A percentile compares a stretch with the other conserved stretches of the same genome.
phyloP scores from a whole-genome alignment of 1,139 yeast genomes.

The Protomyces inouyei region DNA sequence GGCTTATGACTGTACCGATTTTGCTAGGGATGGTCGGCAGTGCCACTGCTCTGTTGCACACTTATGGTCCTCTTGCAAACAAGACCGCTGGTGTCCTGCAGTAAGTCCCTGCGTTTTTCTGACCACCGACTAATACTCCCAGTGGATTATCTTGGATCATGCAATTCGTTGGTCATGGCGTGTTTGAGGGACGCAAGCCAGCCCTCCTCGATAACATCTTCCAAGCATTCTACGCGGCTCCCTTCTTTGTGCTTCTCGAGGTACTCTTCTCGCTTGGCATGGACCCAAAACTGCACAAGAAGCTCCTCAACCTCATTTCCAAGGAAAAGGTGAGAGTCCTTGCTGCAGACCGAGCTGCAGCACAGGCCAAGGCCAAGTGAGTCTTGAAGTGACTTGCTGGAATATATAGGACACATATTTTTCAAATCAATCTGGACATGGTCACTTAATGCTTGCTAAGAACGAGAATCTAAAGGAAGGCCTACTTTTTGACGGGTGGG shows the following conservation, averaged over 20 bases:
- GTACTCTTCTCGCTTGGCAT: constrained; percentile 60
- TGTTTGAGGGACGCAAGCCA: constrained; percentile 77
- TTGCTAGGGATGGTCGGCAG: constrained; percentile 37
- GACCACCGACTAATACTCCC: constrained; percentile 40
- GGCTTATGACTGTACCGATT: constrained; percentile 44
- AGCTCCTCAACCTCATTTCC: background rate
- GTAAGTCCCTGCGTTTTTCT: constrained; percentile 36
- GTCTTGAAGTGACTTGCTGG: too few species aligned
- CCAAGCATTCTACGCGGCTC: constrained; percentile 86
- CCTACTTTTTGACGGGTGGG: constrained; percentile 24
- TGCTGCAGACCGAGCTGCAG: background rate
- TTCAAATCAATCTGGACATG: too few species aligned
- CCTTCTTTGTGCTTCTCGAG: constrained; percentile 81
- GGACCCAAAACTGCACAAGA: background rate
- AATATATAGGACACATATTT: too few species aligned
- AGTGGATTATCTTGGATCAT: constrained; percentile 59
- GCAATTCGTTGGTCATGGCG: constrained; percentile 88
- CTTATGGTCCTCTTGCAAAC: constrained; percentile 36
- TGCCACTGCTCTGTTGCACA: constrained; percentile 33
- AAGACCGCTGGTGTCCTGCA: constrained; percentile 27
- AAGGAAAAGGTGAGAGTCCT: background rate
- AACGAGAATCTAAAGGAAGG: background rate
- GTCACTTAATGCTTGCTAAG: background rate
- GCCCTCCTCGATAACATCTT: constrained; percentile 76
- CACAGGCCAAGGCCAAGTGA: background rate